Percentiles rank a stretch among this genome's conserved stretches.
phyloP scores from a whole-genome alignment of 2,329 filamentous ascomycete species.

The Ilyonectria robusta region DNA sequence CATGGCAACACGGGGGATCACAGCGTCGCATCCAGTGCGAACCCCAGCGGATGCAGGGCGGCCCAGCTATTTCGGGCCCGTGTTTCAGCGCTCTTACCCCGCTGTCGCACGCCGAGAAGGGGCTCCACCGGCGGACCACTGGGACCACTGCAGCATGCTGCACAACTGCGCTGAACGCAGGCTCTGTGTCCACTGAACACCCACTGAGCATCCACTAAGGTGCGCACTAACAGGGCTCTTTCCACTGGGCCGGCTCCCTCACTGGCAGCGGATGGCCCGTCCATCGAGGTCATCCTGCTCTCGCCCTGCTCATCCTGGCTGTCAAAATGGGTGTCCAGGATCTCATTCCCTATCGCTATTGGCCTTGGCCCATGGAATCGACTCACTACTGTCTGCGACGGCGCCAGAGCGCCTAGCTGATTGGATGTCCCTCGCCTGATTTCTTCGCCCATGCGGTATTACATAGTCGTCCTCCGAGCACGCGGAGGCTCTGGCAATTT shows the following conservation, averaged over 20 bases:
- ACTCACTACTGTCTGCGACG: slow-evolving; percentile 16
- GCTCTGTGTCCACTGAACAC: slow-evolving; percentile 10
- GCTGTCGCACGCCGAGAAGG: slow-evolving; percentile 43
- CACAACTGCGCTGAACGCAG: slow-evolving; percentile 7
- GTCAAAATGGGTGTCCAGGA: slow-evolving; percentile 21
- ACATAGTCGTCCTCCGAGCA: neutral
- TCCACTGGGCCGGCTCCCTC: slow-evolving; percentile 20
- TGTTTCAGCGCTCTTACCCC: slow-evolving; percentile 46
- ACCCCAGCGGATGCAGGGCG: slow-evolving; percentile 31
- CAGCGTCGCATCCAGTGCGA: neutral
- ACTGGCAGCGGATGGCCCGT: slow-evolving; percentile 38
- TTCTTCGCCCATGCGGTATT: slow-evolving; percentile 8
- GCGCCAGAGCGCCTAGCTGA: slow-evolving; percentile 25
- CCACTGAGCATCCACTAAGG: slow-evolving; percentile 12
- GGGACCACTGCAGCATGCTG: slow-evolving; percentile 13
- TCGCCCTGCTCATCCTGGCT: slow-evolving; percentile 32
- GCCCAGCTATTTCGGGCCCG: slow-evolving; percentile 38
- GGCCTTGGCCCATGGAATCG: slow-evolving; percentile 17
- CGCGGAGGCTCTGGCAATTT: neutral
- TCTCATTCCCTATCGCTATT: slow-evolving; percentile 29
- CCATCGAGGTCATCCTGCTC: slow-evolving; percentile 18
- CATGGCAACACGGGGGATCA: slow-evolving; percentile 39
- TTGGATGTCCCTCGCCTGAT: slow-evolving; percentile 27
- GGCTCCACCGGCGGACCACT: slow-evolving; percentile 39
- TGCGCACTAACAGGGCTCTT: neutral